Evolutionary conservation across 1,139 yeast genomes (phyloP).

Genomic region (Taphrina populina): DNA sequence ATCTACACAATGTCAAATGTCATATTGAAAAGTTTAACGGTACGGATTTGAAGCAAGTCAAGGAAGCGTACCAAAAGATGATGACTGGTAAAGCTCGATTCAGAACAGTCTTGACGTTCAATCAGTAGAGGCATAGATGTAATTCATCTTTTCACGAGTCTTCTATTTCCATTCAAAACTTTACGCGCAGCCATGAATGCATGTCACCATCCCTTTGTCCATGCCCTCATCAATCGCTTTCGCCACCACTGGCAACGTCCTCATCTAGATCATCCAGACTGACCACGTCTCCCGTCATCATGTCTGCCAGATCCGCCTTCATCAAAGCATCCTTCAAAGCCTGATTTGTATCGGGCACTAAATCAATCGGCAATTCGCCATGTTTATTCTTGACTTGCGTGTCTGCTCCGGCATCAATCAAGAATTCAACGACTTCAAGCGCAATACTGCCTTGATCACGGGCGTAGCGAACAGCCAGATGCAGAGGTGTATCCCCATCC

Average conservation of each 20-base stretch:
- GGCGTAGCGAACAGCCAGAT: conserved; percentile 75
- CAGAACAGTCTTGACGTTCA: conserved; percentile 19
- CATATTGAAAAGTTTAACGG: conserved; percentile 6
- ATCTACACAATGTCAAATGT: conserved; percentile 5
- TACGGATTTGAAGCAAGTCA: conserved; percentile 12
- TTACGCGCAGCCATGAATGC: too few relatives aligned
- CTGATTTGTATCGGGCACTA: conserved; percentile 48
- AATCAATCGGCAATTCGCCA: conserved; percentile 73
- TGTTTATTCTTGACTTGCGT: conserved; percentile 58
- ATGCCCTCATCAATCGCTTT: conserved; percentile 22
- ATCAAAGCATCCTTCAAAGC: conserved; percentile 56
- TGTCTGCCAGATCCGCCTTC: conserved; percentile 43
- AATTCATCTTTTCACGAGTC: too few relatives aligned
- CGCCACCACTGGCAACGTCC: conserved; percentile 18
- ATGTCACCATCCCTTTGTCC: too few relatives aligned
- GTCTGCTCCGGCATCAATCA: conserved; percentile 90
- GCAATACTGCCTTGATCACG: conserved; percentile 84
- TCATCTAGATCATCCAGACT: conserved; percentile 18
- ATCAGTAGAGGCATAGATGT: not conserved
- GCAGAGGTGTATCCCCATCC: conserved; percentile 86
- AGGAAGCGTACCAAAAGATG: conserved; percentile 15
- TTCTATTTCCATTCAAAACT: too few relatives aligned
- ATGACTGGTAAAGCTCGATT: conserved; percentile 13
- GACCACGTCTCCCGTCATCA: conserved; percentile 27
- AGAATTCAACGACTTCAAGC: conserved; percentile 67